Conservation (phyloP, 352 stramenopile species). For the Globisporangium irregulare region DNA sequence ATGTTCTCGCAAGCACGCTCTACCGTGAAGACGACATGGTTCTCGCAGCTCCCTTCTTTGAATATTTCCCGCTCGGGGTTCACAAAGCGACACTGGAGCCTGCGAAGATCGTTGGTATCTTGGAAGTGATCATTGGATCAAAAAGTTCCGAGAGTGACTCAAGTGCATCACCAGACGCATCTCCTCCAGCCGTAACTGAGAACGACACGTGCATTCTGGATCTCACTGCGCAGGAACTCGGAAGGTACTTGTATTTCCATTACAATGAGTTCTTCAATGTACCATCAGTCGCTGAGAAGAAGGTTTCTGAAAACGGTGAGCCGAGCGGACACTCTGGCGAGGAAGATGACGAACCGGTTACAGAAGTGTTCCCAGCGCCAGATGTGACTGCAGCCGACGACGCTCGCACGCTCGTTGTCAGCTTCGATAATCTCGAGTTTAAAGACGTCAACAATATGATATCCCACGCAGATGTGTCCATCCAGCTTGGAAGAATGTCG, state of each 20-base stretch:
- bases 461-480: constrained; percentile 18
- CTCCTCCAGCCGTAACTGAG: constrained; percentile 23
- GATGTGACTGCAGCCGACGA: constrained; percentile 15
- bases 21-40: constrained; percentile 41
- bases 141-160: constrained; percentile 13
- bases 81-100: constrained; percentile 21
- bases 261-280: constrained; percentile 68
- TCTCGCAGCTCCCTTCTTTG: constrained; percentile 43
- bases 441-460: constrained; percentile 13
- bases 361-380: constrained; percentile 21
- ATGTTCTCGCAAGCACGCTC: constrained; percentile 26
- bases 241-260: constrained; percentile 73
- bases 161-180: not conserved
- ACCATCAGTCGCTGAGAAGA: constrained; percentile 10
- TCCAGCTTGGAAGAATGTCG: constrained; percentile 29
- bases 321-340: not conserved
- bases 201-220: constrained; percentile 75
- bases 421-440: constrained; percentile 13
- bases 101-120: constrained; percentile 46
- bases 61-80: constrained; percentile 33
- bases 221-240: constrained; percentile 56
- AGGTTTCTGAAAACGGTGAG: not conserved
- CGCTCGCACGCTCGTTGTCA: constrained; percentile 20
- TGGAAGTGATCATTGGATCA: constrained; percentile 56
- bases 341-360: not conserved